Evolutionary conservation across 2,329 filamentous ascomycete genomes (phyloP), one percentile per base, ranked within the genome.

Genomic region (Talaromyces sp.): DNA sequence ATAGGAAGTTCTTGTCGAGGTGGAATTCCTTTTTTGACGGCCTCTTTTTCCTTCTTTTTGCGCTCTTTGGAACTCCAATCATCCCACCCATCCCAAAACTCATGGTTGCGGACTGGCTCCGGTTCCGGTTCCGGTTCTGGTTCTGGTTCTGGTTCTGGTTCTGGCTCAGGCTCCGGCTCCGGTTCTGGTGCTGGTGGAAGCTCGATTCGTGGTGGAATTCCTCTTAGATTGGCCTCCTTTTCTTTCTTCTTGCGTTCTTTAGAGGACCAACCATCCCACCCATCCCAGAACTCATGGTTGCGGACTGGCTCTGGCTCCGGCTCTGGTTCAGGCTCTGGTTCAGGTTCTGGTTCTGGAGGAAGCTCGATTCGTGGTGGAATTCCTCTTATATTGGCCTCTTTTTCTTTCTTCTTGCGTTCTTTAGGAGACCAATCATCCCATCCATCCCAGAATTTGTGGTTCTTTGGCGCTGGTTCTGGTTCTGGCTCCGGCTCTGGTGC

Each of bases 111-210:
- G 21, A 58, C 69, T 7, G 68, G 66, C 29, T 69, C 66, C 2
- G 69, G 72, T n/a, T 75, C 71, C 62, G 70, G 63, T 64, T 71
- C 70, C 0, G 66, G 65, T 21, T 67, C 65, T 1, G 64, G 62
- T 35, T 63, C 61, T 4, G 60, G 58, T 24, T 63, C 62, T 10
- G 61, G 31, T 35, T 41, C 21, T 7, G 48, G 59, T 21, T 54
- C 51, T 12, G 48, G 54, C 10, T 29, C 52, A 4, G 54, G 60
- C 19, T 54, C 51, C 12, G 48, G 54, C 10, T 27, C 52, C 5
- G 53, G 60, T 27, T 66, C 66, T n/a, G 57, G 58, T 27, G 38
- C 31, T 17, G 31, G 29, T 21, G 71, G 58, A 9, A 31, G 57
- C 24, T 70, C 53, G 35, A 53, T 53, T 11, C 29, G 43, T 17